Evolutionary conservation across 2,329 filamentous ascomycete genomes (phyloP), one percentile per base, ranked within the genome.

Genomic region (Tolypocladium cylindrosporum): DNA sequence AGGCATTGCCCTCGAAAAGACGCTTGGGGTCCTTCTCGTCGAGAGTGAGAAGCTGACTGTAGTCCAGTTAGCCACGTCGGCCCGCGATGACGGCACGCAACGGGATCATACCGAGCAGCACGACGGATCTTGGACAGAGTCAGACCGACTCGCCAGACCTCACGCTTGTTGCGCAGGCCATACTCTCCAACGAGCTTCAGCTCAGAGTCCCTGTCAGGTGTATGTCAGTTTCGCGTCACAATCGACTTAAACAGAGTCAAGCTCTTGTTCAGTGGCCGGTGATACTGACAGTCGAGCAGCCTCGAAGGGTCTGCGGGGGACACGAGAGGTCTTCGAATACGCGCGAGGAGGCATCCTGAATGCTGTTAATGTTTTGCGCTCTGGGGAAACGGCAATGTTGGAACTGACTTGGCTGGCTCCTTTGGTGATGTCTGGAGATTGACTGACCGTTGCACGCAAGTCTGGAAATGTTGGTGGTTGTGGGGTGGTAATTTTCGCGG

Each of bases 11-110:
- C 87, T 99, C 94, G 86, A 99, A 99, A 69, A 99, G 92, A 82
- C 94, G 92, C 89, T 97, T 97, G 79, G 94, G 94, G 83, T 99
- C 94, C 85, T 99, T 99, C 86, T 99, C 94, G 76, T 99, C 94
- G 77, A 99, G 90, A 73, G 94, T 99, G 77, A 99, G 89, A 75
- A 99, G 91, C 85, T 97, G 89, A 96, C 93, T 97, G 74, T 52
- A 50, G 19, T 0, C 3, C 16, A 19, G 61, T 73, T 66, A 73
- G 69, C 62, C 52, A 37, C 37, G 39, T n/a, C 31, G 39, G 14
- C n/a, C 31, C 24, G 36, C 42, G 45, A 43, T 21, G 11, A 7
- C 5, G 7, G 51, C 31, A 16, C 1, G 43, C 19, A 13, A 10
- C 10, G 27, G 48, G 40, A 62, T 64, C 73, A 61, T 90, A 97